Evolutionary conservation across 257 asterid genomes (phyloP).

Genomic region (Nemophila menziesii): DNA sequence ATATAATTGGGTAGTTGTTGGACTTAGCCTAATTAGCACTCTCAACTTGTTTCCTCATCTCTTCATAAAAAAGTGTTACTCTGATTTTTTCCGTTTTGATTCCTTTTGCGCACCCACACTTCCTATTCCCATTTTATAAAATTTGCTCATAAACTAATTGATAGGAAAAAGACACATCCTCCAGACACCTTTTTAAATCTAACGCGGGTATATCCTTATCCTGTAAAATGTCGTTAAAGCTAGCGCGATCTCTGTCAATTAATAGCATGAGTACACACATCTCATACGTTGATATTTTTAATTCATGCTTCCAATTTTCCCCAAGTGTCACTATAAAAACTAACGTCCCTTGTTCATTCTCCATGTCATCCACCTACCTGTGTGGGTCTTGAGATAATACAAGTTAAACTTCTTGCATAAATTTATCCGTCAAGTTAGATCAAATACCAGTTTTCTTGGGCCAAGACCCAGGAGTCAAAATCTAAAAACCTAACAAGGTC

Average conservation of each 20-base stretch:
- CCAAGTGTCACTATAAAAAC: conserved; percentile 65
- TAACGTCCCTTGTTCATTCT: conserved; percentile 87
- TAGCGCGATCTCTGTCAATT: conserved; percentile 48
- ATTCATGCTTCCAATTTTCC: conserved; percentile 68
- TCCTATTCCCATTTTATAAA: too few relatives aligned
- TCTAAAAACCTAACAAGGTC: conserved; percentile 64
- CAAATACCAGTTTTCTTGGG: conserved; percentile 60
- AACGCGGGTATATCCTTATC: conserved; percentile 63
- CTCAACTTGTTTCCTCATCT: too few relatives aligned
- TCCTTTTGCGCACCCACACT: too few relatives aligned
- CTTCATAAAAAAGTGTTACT: too few relatives aligned
- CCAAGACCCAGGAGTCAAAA: conserved; percentile 81
- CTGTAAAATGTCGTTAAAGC: conserved; percentile 65
- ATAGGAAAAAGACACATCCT: too few relatives aligned
- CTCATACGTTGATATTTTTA: conserved; percentile 75
- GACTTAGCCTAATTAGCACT: too few relatives aligned
- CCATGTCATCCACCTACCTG: conserved; percentile 72
- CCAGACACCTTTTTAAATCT: conserved; percentile 66
- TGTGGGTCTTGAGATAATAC: conserved; percentile 69
- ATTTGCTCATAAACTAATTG: too few relatives aligned
- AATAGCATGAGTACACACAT: conserved; percentile 84
- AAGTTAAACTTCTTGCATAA: conserved; percentile 64
- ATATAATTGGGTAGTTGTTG: too few relatives aligned
- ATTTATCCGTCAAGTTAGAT: conserved; percentile 59
- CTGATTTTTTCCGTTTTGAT: too few relatives aligned